Evolutionary conservation across 345 rosid genomes (phyloP).

Genomic region (Clarkia xantiana): DNA sequence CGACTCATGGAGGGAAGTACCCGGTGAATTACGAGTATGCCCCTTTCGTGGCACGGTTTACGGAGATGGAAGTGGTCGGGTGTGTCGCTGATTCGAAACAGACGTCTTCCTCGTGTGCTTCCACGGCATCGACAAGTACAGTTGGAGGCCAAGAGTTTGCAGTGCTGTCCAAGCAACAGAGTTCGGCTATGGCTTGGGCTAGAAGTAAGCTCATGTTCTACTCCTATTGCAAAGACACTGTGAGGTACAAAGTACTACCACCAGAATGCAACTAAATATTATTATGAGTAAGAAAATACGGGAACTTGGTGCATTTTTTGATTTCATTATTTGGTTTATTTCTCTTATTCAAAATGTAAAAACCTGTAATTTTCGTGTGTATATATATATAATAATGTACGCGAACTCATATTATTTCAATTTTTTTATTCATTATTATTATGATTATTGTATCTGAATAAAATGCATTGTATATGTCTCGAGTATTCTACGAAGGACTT

Average conservation of each 20-base stretch:
- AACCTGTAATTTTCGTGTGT: no score
- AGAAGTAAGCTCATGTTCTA: conserved; percentile 83
- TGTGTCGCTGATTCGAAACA: conserved; percentile 26
- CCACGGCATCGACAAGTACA: conserved; percentile 31
- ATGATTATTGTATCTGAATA: no score
- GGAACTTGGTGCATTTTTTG: no score
- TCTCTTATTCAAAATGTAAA: no score
- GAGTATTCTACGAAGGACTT: no score
- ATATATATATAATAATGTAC: no score
- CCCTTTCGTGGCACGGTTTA: conserved; percentile 56
- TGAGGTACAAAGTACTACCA: conserved; percentile 61
- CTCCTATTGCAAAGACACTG: conserved; percentile 59
- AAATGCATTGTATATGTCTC: no score
- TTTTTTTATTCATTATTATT: no score
- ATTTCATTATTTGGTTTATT: no score
- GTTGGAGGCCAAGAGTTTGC: no score
- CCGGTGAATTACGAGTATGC: conserved; percentile 69
- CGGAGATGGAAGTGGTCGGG: conserved; percentile 42
- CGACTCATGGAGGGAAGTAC: conserved; percentile 89
- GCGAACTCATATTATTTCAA: no score
- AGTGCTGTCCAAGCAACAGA: conserved; percentile 48
- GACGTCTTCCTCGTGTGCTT: conserved; percentile 24
- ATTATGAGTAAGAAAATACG: no score
- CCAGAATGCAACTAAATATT: conserved; percentile 45
- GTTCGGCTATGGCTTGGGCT: conserved; percentile 64